Evolutionary conservation across 768 basidiomycete genomes (phyloP).

Genomic region (Tylopilus rubrobrunneus): DNA sequence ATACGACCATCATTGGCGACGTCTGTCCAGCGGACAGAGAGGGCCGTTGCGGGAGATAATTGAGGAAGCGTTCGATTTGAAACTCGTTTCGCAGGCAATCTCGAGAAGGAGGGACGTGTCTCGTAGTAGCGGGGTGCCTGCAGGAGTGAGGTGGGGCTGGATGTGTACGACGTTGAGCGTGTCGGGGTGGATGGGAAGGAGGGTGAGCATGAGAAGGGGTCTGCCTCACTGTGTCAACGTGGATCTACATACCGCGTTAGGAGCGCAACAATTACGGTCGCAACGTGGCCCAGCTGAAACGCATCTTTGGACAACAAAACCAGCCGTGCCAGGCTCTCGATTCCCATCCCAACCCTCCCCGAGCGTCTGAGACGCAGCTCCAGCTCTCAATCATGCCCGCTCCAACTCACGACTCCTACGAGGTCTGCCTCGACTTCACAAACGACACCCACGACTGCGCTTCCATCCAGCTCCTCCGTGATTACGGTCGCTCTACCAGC

Average conservation of each 20-base stretch:
- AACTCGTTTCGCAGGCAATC: constrained; percentile 36
- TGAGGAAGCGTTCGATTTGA: constrained; percentile 25
- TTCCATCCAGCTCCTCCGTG: constrained; percentile 59
- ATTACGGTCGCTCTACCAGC: constrained; percentile 56
- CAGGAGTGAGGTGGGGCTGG: too few relatives aligned
- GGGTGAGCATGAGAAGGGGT: constrained; percentile 1
- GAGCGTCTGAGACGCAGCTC: constrained; percentile 36
- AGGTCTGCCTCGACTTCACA: constrained; percentile 63
- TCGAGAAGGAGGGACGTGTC: too few relatives aligned
- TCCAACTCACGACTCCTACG: constrained; percentile 50
- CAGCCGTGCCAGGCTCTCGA: constrained; percentile 17
- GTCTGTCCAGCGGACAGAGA: constrained; percentile 32
- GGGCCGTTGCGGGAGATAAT: constrained; percentile 10
- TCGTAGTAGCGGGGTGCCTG: too few relatives aligned
- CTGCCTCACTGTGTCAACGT: constrained; percentile 28
- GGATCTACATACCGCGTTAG: constrained; percentile 25
- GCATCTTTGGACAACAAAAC: constrained; percentile 33
- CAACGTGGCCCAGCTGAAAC: constrained; percentile 28
- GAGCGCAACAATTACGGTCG: constrained; percentile 25
- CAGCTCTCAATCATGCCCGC: constrained; percentile 47
- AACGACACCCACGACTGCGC: constrained; percentile 66
- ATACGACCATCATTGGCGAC: constrained; percentile 38
- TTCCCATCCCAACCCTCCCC: constrained; percentile 13
- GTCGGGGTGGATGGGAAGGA: too few relatives aligned
- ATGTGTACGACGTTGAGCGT: too few relatives aligned